phyloP scores from a whole-genome alignment of 208 protist species.

The Herpetomonas samuelpessoai region DNA sequence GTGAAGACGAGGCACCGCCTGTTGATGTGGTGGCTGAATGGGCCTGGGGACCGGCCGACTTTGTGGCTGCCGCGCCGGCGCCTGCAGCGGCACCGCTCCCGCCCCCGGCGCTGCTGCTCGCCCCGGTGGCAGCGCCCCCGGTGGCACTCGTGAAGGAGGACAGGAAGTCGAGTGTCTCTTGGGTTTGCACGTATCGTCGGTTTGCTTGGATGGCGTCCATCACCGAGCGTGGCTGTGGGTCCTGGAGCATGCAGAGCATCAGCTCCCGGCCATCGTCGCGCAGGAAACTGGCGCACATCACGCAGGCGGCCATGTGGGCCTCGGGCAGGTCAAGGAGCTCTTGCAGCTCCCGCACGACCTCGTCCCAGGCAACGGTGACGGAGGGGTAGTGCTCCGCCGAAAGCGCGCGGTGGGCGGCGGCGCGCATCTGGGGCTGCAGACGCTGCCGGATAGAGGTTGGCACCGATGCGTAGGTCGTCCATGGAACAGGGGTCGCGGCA shows the following conservation, averaged over 20 bases:
- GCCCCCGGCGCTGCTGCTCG: not conserved
- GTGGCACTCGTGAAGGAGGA: constrained; percentile 4
- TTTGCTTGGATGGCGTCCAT: not conserved
- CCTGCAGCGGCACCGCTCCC: constrained; percentile 2
- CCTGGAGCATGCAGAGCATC: constrained; percentile 73
- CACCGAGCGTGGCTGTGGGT: constrained; percentile 26
- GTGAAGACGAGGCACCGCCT: not conserved
- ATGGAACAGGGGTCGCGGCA: too few relatives aligned
- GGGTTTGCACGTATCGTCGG: not conserved
- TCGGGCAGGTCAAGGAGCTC: constrained; percentile 29
- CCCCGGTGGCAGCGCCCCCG: not conserved
- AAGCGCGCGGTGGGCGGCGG: not conserved
- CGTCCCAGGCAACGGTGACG: constrained; percentile 52
- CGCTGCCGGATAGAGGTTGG: not conserved
- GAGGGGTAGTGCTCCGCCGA: not conserved
- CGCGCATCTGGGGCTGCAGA: not conserved
- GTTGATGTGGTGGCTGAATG: not conserved
- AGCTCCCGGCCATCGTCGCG: constrained; percentile 77
- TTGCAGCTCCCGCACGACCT: constrained; percentile 58
- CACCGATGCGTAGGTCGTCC: not conserved
- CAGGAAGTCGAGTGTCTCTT: not conserved
- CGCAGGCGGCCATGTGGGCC: constrained; percentile 39
- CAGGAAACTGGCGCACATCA: constrained; percentile 69
- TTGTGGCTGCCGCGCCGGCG: not conserved
- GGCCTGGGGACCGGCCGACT: not conserved